These are phyloP conservation scores for Xylona heveae DNA, from an alignment of 495 filamentous ascomycete species.

Conservation along the genomic window DNA sequence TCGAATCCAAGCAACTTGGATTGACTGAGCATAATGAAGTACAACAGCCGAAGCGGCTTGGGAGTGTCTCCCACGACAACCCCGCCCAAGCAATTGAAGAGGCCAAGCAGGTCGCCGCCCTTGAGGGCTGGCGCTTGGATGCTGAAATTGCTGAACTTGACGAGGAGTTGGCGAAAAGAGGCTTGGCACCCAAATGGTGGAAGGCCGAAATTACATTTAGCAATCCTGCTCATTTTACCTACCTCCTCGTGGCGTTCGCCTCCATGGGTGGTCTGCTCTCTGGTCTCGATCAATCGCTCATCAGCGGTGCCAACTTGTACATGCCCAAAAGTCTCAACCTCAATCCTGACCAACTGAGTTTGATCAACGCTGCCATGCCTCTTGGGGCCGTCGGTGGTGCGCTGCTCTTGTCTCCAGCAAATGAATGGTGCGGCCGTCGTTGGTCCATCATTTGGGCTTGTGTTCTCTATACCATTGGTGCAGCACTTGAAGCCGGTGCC, in stretches of 20 bases:
- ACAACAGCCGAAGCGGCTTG: no score
- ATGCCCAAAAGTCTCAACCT: slow-evolving; percentile 27
- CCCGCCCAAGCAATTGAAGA: no score
- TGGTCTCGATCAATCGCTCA: slow-evolving; percentile 38
- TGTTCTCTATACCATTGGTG: slow-evolving; percentile 35
- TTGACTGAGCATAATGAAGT: no score
- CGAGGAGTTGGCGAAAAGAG: slow-evolving; percentile 9
- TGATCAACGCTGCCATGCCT: slow-evolving; percentile 36
- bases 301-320: slow-evolving; percentile 35
- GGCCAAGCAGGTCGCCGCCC: no score
- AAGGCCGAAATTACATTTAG: slow-evolving; percentile 14
- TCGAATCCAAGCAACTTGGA: no score
- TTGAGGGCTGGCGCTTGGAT: slow-evolving; percentile 21
- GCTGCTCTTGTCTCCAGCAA: slow-evolving; percentile 30
- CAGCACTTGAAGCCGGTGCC: slow-evolving; percentile 34
- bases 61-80: no score
- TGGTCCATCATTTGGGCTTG: slow-evolving; percentile 37
- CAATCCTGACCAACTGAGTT: slow-evolving; percentile 21
- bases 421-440: slow-evolving; percentile 33
- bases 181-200: slow-evolving; percentile 14
- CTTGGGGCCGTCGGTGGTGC: slow-evolving; percentile 39
- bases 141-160: slow-evolving; percentile 13
- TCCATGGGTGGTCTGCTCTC: slow-evolving; percentile 40
- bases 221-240: slow-evolving; percentile 29
- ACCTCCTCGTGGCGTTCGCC: slow-evolving; percentile 37